A percentile compares a stretch with the other conserved stretches of the same genome.
These are phyloP conservation scores for Xylaria digitata DNA, from an alignment of 2,329 filamentous ascomycete genomes.

Conservation along the genomic window DNA sequence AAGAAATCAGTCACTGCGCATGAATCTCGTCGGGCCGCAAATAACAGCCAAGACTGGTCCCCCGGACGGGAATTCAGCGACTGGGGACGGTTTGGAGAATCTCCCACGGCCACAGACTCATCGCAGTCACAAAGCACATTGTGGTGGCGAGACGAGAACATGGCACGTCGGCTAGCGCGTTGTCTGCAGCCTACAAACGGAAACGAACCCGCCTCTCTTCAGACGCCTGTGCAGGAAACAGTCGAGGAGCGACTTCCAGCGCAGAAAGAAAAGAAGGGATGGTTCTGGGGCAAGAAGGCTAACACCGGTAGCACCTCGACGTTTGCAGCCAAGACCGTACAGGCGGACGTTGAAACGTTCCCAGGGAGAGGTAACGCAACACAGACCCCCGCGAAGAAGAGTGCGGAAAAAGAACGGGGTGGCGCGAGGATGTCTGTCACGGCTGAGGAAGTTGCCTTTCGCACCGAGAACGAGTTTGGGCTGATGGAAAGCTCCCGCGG, in stretches of 20 bases:
- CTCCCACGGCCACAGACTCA: constrained; percentile 7
- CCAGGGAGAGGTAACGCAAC: constrained; percentile 8
- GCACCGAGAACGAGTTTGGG: constrained; percentile 63
- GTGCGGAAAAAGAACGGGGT: constrained; percentile 29
- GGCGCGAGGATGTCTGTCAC: constrained; percentile 55
- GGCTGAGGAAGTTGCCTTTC: constrained; percentile 62
- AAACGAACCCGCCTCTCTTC: constrained; percentile 25
- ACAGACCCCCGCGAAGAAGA: constrained; percentile 29
- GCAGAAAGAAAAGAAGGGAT: constrained; percentile 51
- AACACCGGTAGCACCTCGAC: constrained; percentile 29
- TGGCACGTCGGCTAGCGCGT: constrained; percentile 59
- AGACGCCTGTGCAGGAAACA: constrained; percentile 46
- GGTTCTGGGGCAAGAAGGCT: constrained; percentile 47
- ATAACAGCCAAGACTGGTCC: constrained; percentile 33
- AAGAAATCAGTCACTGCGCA: constrained; percentile 6
- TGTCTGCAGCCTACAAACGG: constrained; percentile 55
- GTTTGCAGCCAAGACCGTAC: constrained; percentile 13
- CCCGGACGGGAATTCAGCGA: constrained; percentile 55
- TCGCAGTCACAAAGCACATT: constrained; percentile 40
- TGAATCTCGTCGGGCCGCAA: not conserved
- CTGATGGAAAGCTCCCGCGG: constrained; percentile 63
- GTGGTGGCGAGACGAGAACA: constrained; percentile 62
- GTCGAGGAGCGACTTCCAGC: constrained; percentile 48
- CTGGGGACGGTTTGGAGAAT: constrained; percentile 58
- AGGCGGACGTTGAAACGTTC: constrained; percentile 17